A percentile compares a stretch with the other conserved stretches of the same genome.
Evolutionary conservation across 2,329 filamentous ascomycete genomes (phyloP).

Genomic region (Rhinocladiella mackenziei): DNA sequence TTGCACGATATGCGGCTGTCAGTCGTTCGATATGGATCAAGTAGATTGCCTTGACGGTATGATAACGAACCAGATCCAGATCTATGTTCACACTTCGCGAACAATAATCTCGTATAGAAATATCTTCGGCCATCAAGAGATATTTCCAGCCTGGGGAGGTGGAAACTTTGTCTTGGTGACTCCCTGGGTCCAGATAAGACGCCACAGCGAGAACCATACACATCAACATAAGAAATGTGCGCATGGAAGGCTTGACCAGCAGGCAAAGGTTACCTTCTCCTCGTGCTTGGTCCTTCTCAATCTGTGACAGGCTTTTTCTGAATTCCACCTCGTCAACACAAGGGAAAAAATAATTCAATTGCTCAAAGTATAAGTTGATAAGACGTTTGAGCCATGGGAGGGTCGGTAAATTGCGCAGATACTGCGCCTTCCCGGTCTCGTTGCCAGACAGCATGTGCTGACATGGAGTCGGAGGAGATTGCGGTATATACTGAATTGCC

Average conservation of each 20-base stretch:
- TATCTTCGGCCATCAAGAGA: constrained; percentile 3
- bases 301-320: background rate
- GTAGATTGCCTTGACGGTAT: constrained; percentile 3
- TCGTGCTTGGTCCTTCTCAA: background rate
- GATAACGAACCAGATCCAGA: constrained; percentile 4
- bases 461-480: too few relatives aligned
- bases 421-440: constrained; percentile 1
- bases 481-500: background rate
- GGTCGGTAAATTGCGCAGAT: constrained; percentile 2
- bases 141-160: constrained; percentile 2
- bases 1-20: background rate
- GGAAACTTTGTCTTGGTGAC: background rate
- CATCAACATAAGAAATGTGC: constrained; percentile 4
- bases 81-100: background rate
- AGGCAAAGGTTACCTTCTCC: background rate
- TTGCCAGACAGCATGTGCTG: too few relatives aligned
- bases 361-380: constrained; percentile 4
- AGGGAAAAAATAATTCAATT: constrained; percentile 3
- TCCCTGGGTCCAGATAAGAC: constrained; percentile 3
- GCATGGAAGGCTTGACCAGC: background rate
- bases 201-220: constrained; percentile 5
- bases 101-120: background rate
- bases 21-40: constrained; percentile 5
- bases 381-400: constrained; percentile 2
- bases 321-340: constrained; percentile 6